phyloP scores from a whole-genome alignment of 768 basidiomycete species.

The Mycena amicta region DNA sequence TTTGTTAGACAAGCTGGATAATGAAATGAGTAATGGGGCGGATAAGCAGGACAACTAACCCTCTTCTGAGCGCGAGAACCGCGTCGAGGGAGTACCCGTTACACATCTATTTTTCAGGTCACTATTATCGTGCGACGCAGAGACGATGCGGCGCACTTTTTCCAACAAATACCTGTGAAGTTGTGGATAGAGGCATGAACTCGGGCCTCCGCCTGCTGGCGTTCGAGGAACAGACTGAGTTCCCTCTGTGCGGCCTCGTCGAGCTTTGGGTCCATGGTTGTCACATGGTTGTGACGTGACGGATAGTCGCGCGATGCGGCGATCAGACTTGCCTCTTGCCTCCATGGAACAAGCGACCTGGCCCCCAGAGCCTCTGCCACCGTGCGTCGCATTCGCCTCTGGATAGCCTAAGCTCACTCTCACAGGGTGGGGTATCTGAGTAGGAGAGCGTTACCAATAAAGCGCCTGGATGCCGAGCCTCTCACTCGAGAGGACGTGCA shows the following conservation, averaged over 20 bases:
- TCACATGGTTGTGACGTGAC: too few relatives aligned
- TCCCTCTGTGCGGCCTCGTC: conserved; percentile 91
- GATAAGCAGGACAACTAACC: too few relatives aligned
- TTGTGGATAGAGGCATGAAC: conserved; percentile 31
- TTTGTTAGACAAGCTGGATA: too few relatives aligned
- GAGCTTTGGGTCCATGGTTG: conserved; percentile 44
- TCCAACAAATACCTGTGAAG: conserved; percentile 87
- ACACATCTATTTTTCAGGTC: conserved; percentile 61
- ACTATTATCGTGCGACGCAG: conserved; percentile 3
- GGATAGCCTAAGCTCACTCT: conserved; percentile 16
- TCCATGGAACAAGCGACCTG: too few relatives aligned
- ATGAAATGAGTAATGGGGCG: too few relatives aligned
- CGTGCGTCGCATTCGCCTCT: conserved; percentile 37
- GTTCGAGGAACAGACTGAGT: conserved; percentile 75
- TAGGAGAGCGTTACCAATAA: conserved; percentile 76
- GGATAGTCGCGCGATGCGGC: too few relatives aligned
- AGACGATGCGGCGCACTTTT: conserved; percentile 67
- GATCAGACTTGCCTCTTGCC: too few relatives aligned
- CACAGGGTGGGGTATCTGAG: conserved; percentile 60
- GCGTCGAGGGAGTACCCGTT: conserved; percentile 72
- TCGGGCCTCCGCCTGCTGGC: conserved; percentile 77
- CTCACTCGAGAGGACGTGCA: conserved; percentile 84
- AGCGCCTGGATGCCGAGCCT: conserved; percentile 81
- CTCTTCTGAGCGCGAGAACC: conserved; percentile 80
- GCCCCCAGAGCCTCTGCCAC: conserved; percentile 55